A percentile compares a stretch with the other conserved stretches of the same genome.
phyloP scores from a whole-genome alignment of 225 moss, liverwort and hornwort genomes.

The Ulota crispa region DNA sequence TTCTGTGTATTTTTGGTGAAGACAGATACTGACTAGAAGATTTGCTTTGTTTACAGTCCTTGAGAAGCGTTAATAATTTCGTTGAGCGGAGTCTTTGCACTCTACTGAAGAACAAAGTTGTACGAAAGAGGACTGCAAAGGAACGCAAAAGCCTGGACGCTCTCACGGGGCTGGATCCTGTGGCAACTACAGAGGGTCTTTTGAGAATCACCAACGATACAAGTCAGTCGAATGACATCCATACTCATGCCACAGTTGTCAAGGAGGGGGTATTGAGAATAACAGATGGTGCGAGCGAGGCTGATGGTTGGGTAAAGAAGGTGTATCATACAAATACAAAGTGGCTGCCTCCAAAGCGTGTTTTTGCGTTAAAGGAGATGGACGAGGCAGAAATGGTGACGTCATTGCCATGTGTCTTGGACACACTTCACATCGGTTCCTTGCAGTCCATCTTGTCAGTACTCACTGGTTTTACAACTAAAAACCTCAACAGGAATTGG shows the following conservation, averaged over 20 bases:
- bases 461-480: slow-evolving; percentile 28
- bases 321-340: slow-evolving; percentile 14
- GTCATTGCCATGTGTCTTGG: slow-evolving; percentile 47
- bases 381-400: slow-evolving; percentile 49
- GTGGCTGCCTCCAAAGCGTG: slow-evolving; percentile 27
- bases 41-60: slow-evolving; percentile 33
- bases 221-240: background rate
- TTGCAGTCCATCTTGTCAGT: slow-evolving; percentile 41
- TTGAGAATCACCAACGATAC: slow-evolving; percentile 19
- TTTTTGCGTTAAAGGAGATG: slow-evolving; percentile 29
- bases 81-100: slow-evolving; percentile 34
- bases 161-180: slow-evolving; percentile 19
- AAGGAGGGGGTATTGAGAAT: slow-evolving; percentile 15
- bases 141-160: slow-evolving; percentile 17
- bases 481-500: slow-evolving; percentile 37
- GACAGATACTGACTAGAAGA: background rate
- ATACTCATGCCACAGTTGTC: slow-evolving; percentile 5
- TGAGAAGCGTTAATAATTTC: slow-evolving; percentile 38
- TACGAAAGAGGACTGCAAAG: slow-evolving; percentile 37
- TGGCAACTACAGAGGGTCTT: background rate
- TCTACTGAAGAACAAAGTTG: slow-evolving; percentile 30
- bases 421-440: slow-evolving; percentile 31
- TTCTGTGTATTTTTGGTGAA: background rate
- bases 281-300: slow-evolving; percentile 15
- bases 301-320: slow-evolving; percentile 10